Base-by-base conservation (phyloP, 805 yeast genomes). In the Metschnikowia lunata region DNA sequence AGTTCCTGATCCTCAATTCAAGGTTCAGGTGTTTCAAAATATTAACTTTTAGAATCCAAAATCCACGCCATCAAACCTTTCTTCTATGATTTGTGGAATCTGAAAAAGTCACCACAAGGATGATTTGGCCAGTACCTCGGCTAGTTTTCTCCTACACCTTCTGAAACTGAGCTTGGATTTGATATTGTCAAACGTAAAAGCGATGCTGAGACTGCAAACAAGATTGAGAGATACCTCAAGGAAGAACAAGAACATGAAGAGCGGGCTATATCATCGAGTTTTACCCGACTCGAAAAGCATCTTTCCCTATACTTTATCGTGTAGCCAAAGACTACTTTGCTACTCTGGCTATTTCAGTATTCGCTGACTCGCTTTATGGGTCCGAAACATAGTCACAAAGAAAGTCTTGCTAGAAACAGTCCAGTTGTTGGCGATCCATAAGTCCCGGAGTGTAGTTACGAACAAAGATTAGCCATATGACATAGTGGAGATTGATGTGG, bases 1-100 rank as follows among this genome's bases (percentile, higher is more conserved):
- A n/a, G 39, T 36, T 30, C 44, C 35, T 26, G 44, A 41, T 13
- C 44, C 44, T 5, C 39, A 36, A 12, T 41, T 13, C 14, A 41
- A 41, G 44, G 27, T 41, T 4, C 26, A n/a, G 11, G 34, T 36
- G 8, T 41, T 41, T 26, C 18, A 36, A 12, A 1, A 23, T 36
- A 32, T 31, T 23, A 32, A 26, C 7, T 30, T 27, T 35, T 36
- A 10, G 28, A 23, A 12, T 14, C 8, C 7, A 30, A 35, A 7
- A 30, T 41, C 13, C 14, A 3, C 8, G 36, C 34, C 6, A 40
- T 40, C 29, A 29, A 40, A 30, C 11, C 12, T 13, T 40, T 15
- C 26, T 40, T 27, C 30, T 27, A 28, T 27, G 43, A 40, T 13
- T 34, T 40, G 11, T 40, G 26, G 5, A 27, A 34, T 3, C 12